Conservation (phyloP, 164 flowering plant genomes). For the Chloranthus sessilifolius region DNA sequence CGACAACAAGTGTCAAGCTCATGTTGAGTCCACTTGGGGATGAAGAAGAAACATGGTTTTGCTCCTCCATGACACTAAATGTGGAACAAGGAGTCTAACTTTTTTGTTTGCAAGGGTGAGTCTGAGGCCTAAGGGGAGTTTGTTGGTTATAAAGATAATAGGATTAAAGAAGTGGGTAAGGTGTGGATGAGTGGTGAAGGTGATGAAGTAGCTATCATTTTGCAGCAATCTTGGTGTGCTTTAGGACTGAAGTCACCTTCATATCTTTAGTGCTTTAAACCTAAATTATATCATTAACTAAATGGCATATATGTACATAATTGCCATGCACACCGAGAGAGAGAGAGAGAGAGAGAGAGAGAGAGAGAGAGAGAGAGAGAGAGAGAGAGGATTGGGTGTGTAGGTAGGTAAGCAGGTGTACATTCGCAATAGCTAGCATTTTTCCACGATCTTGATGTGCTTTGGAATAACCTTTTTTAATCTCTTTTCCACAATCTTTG, state of each 20-base stretch:
- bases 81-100: not conserved
- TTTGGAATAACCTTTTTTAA: no score
- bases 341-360: slow-evolving; percentile 6
- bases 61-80: slow-evolving; percentile 12
- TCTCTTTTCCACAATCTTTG: no score
- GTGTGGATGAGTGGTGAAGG: not conserved
- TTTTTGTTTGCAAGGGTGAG: not conserved
- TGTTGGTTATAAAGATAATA: slow-evolving; percentile 1
- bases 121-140: not conserved
- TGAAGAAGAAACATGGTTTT: slow-evolving; percentile 8
- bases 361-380: slow-evolving; percentile 5
- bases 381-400: no score
- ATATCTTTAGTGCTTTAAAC: slow-evolving; percentile 2
- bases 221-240: slow-evolving; percentile 17
- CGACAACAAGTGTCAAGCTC: slow-evolving; percentile 23
- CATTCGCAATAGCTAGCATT: no score
- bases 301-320: not conserved
- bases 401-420: no score
- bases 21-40: slow-evolving; percentile 17
- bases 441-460: no score
- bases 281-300: no score
- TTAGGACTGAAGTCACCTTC: not conserved
- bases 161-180: slow-evolving; percentile 6
- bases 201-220: not conserved
- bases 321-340: not conserved